Percentiles rank a stretch among this genome's conserved stretches.
Evolutionary conservation across 495 filamentous ascomycete genomes (phyloP).

Genomic region (Bombardia bombarda): DNA sequence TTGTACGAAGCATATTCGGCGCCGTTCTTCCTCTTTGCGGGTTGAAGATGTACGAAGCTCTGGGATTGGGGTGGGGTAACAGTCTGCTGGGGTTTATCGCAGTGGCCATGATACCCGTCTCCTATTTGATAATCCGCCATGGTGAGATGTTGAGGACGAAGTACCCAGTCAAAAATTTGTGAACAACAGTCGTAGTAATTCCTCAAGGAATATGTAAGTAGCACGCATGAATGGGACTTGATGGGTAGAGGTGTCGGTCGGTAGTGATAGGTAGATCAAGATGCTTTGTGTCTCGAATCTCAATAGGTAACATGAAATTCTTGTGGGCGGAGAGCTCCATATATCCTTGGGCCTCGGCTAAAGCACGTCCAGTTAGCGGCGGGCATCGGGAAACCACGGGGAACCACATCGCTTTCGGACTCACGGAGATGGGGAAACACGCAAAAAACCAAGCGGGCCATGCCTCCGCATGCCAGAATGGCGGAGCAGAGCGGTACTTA

Average conservation of each 20-base stretch:
- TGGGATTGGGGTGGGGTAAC: conserved; percentile 60
- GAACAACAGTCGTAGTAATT: too few species aligned
- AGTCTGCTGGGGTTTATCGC: conserved; percentile 48
- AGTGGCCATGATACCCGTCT: conserved; percentile 40
- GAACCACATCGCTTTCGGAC: not conserved
- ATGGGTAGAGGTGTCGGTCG: too few species aligned
- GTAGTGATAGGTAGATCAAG: too few species aligned
- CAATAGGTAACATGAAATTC: too few species aligned
- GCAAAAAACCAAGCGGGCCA: not conserved
- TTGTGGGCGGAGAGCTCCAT: too few species aligned
- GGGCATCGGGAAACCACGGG: conserved; percentile 6
- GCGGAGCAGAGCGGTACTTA: not conserved
- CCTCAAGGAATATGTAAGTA: too few species aligned
- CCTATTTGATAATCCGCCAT: conserved; percentile 44
- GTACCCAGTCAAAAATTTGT: conserved; percentile 33
- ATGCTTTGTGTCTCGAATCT: too few species aligned
- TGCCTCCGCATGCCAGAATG: not conserved
- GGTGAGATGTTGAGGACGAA: conserved; percentile 42
- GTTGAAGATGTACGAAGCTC: conserved; percentile 39
- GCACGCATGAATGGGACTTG: too few species aligned
- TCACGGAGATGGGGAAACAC: not conserved
- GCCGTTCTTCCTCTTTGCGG: conserved; percentile 52
- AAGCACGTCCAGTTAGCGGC: too few species aligned
- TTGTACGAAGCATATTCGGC: conserved; percentile 47
- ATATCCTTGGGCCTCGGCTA: too few species aligned